Conservation (phyloP, 768 basidiomycete genomes). For the Hirschioporus abietinus region DNA sequence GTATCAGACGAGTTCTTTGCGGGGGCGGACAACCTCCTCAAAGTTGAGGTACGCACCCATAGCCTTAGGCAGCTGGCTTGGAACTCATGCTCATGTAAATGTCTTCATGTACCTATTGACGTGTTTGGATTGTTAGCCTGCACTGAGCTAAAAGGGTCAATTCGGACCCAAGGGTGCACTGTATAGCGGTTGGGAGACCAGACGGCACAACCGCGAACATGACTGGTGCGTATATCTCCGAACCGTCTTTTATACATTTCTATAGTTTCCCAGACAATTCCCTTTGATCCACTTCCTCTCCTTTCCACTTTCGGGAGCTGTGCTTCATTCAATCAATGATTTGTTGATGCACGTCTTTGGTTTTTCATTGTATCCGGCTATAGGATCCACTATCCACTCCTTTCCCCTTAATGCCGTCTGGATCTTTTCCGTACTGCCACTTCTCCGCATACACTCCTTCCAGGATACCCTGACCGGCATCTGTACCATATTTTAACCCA, state of each 20-base stretch:
- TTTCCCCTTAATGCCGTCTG: background rate
- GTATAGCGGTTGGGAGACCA: conserved; percentile 90
- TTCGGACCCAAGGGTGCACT: conserved; percentile 95
- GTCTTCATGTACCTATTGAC: conserved; percentile 1
- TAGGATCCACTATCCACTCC: background rate
- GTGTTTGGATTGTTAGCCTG: conserved; percentile 51
- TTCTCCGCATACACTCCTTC: too few relatives aligned
- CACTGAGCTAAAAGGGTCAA: conserved; percentile 87
- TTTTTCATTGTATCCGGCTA: conserved; percentile 1
- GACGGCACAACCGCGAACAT: conserved; percentile 80
- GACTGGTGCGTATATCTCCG: conserved; percentile 63
- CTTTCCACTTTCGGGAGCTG: too few relatives aligned
- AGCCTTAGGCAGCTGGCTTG: background rate
- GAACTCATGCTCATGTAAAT: background rate
- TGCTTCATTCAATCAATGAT: background rate
- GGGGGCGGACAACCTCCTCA: conserved; percentile 73
- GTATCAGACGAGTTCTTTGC: conserved; percentile 98
- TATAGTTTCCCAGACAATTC: background rate
- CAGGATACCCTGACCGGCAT: background rate
- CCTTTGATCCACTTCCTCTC: background rate
- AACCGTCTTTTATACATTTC: too few relatives aligned
- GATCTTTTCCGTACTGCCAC: too few relatives aligned
- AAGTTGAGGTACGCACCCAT: too few relatives aligned
- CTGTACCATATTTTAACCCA: too few relatives aligned
- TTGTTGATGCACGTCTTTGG: background rate